Conservation (phyloP, 2,329 filamentous ascomycete species). For the Cladosporium halotolerans region DNA sequence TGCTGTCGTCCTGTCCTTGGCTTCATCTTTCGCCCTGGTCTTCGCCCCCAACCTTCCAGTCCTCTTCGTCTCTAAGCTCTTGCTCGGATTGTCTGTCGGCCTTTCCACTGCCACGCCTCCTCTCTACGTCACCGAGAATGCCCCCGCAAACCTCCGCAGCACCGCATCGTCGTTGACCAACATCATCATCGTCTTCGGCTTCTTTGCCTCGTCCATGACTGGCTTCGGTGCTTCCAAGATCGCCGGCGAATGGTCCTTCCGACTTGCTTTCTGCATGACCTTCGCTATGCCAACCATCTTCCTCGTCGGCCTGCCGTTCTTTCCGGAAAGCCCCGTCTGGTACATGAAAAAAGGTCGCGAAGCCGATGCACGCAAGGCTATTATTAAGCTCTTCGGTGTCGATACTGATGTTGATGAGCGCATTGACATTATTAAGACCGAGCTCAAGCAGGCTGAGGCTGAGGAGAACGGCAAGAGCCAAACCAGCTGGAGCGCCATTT, state of each 20-base stretch:
- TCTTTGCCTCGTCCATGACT: slow-evolving; percentile 22
- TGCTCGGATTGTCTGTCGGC: slow-evolving; percentile 21
- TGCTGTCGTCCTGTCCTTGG: slow-evolving; percentile 17
- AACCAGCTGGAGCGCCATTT: slow-evolving; percentile 23
- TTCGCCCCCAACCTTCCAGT: slow-evolving; percentile 27
- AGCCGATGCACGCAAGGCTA: slow-evolving; percentile 50
- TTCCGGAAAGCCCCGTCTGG: slow-evolving; percentile 87
- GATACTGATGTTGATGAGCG: slow-evolving; percentile 16
- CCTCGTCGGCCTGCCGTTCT: slow-evolving; percentile 30
- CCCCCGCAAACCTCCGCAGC: slow-evolving; percentile 19
- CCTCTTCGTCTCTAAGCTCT: slow-evolving; percentile 24
- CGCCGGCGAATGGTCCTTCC: slow-evolving; percentile 20
- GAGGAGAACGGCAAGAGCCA: slow-evolving; percentile 19
- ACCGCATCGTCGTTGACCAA: slow-evolving; percentile 24
- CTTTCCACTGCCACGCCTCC: slow-evolving; percentile 22
- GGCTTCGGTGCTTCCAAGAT: slow-evolving; percentile 23
- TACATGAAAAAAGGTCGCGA: slow-evolving; percentile 63
- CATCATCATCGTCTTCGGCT: slow-evolving; percentile 23
- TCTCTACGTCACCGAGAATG: slow-evolving; percentile 24
- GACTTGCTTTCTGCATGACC: slow-evolving; percentile 22
- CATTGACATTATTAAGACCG: slow-evolving; percentile 17
- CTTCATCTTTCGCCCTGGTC: slow-evolving; percentile 22
- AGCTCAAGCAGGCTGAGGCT: slow-evolving; percentile 19
- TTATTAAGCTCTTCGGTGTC: slow-evolving; percentile 19
- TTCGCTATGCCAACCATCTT: slow-evolving; percentile 22